Conservation (phyloP, 2,329 filamentous ascomycete species). For the Diatrype stigma region DNA sequence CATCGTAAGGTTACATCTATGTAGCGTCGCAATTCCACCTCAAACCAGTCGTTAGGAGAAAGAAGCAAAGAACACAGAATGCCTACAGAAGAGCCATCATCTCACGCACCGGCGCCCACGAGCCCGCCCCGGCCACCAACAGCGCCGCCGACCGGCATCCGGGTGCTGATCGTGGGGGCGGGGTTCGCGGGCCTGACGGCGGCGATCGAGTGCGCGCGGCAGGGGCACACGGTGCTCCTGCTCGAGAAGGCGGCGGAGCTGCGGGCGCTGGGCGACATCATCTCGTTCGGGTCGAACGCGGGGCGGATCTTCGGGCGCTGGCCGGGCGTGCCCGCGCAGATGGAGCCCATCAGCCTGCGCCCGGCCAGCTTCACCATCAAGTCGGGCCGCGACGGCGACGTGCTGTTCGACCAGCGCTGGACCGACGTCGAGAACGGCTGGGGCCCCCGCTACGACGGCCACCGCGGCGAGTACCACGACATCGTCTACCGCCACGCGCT, state of each 20-base stretch:
- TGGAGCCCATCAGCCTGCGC: conserved; percentile 44
- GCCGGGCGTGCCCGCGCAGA: conserved; percentile 42
- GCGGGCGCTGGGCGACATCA: conserved; percentile 43
- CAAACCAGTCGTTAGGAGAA: too few species aligned
- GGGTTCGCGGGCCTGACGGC: conserved; percentile 58
- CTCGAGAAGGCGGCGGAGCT: conserved; percentile 43
- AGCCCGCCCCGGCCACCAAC: too few species aligned
- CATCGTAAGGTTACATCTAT: too few species aligned
- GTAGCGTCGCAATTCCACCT: background rate
- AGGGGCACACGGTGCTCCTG: conserved; percentile 45
- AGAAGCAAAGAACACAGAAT: too few species aligned
- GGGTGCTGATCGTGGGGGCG: conserved; percentile 44
- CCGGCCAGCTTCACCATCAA: conserved; percentile 43
- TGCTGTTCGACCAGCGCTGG: conserved; percentile 45
- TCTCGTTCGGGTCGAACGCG: conserved; percentile 53
- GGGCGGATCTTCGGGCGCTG: conserved; percentile 55
- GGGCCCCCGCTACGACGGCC: conserved; percentile 48
- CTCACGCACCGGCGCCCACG: too few species aligned
- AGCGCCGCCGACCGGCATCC: conserved; percentile 35
- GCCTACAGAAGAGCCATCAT: conserved; percentile 15
- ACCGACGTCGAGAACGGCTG: conserved; percentile 31
- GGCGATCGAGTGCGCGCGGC: conserved; percentile 54
- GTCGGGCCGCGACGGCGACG: conserved; percentile 44
- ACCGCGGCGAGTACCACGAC: conserved; percentile 49
- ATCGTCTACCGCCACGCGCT: conserved; percentile 46